Conservation (phyloP, 257 asterid genomes). For the Solanum pimpinellifolium region DNA sequence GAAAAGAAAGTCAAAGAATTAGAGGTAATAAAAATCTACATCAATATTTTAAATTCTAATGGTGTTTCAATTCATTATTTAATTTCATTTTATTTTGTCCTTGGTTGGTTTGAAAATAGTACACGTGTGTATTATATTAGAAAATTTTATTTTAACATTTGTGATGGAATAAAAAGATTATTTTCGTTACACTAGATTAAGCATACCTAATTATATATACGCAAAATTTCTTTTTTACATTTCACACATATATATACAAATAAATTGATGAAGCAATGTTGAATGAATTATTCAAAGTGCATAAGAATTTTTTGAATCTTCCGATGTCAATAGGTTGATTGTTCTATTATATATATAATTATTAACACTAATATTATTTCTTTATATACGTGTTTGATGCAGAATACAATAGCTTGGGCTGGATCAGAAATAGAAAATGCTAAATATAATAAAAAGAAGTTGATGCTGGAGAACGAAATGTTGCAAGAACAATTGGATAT, state of each 20-base stretch:
- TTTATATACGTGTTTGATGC: background rate
- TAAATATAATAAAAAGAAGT: background rate
- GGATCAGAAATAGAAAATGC: background rate
- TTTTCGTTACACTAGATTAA: background rate
- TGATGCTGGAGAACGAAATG: background rate
- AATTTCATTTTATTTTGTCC: background rate
- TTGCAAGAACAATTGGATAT: background rate
- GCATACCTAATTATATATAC: background rate
- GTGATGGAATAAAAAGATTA: background rate
- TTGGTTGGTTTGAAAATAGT: background rate
- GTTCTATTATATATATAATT: background rate
- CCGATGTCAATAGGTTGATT: background rate
- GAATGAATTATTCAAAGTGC: background rate
- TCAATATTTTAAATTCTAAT: background rate
- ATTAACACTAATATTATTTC: background rate
- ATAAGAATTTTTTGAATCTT: background rate
- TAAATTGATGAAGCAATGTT: background rate
- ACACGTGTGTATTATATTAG: no score
- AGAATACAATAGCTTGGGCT: background rate
- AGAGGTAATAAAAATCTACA: constrained; percentile 7
- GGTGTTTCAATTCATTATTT: background rate
- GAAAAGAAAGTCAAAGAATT: constrained; percentile 18
- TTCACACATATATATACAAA: background rate
- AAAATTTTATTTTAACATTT: no score
- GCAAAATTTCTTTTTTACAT: background rate